Percentiles rank a stretch among this genome's conserved stretches.
Conservation (phyloP, 2,329 filamentous ascomycete genomes). For the Fusarium euwallaceae region DNA sequence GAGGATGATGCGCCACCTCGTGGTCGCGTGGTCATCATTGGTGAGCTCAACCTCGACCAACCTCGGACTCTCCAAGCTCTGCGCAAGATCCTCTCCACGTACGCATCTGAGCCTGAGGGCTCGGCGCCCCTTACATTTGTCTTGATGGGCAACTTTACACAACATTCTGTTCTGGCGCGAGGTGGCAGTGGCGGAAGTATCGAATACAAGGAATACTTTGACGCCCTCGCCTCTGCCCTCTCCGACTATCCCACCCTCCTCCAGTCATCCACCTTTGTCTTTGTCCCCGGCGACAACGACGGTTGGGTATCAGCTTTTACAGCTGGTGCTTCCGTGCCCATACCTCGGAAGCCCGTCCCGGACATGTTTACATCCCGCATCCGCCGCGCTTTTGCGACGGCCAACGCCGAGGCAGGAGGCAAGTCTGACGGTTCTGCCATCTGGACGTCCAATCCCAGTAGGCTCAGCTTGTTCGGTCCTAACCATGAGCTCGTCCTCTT, state of each 20-base stretch:
- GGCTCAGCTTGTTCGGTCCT: slow-evolving; percentile 87
- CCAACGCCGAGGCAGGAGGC: slow-evolving; percentile 77
- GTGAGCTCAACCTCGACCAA: slow-evolving; percentile 88
- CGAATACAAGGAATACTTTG: slow-evolving; percentile 97
- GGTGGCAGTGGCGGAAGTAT: slow-evolving; percentile 85
- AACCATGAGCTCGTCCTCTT: slow-evolving; percentile 89
- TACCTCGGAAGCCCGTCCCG: slow-evolving; percentile 81
- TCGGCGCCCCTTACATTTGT: slow-evolving; percentile 83
- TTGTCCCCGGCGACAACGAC: slow-evolving; percentile 96
- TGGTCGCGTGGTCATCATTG: slow-evolving; percentile 78
- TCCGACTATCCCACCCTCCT: slow-evolving; percentile 87
- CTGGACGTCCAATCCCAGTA: slow-evolving; percentile 90
- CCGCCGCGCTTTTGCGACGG: slow-evolving; percentile 81
- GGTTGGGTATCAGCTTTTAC: slow-evolving; percentile 94
- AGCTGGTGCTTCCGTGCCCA: slow-evolving; percentile 76
- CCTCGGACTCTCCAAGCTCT: slow-evolving; percentile 86
- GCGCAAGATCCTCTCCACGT: slow-evolving; percentile 80
- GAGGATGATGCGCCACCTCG: slow-evolving; percentile 54
- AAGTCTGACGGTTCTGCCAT: slow-evolving; percentile 70
- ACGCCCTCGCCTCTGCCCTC: slow-evolving; percentile 84
- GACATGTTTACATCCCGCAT: slow-evolving; percentile 92
- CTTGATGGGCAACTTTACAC: slow-evolving; percentile 86
- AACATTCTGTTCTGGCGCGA: slow-evolving; percentile 73
- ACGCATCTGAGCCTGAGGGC: slow-evolving; percentile 74
- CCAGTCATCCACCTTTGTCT: slow-evolving; percentile 85